A percentile compares a stretch with the other conserved stretches of the same genome.
These are phyloP conservation scores for Flaveria bidentis DNA, from an alignment of 129 eudicot genomes.

Conservation along the genomic window DNA sequence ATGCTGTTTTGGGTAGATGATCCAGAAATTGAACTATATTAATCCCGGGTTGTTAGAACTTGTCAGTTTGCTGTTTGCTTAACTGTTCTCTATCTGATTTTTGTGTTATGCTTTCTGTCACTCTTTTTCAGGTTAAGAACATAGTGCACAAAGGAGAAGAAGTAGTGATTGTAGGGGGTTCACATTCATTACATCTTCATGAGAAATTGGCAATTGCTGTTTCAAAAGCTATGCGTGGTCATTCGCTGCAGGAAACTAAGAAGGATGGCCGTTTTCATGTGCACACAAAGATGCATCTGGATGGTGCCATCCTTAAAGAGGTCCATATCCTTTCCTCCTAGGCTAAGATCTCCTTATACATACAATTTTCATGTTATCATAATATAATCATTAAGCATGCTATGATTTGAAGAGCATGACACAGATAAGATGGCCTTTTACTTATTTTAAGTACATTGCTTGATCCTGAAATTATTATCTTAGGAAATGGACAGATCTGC, in stretches of 20 bases:
- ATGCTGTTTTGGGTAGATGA: background rate
- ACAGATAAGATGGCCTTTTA: background rate
- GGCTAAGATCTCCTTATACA: background rate
- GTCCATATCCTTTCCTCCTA: conserved; percentile 25
- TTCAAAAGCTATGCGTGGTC: conserved; percentile 93
- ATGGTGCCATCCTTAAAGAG: conserved; percentile 98
- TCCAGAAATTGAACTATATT: background rate
- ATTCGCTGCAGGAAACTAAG: conserved; percentile 94
- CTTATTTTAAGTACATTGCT: background rate
- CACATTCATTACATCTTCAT: conserved; percentile 81
- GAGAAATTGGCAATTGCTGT: conserved; percentile 96
- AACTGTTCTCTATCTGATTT: background rate
- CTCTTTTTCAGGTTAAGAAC: conserved; percentile 63
- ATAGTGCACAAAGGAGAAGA: conserved; percentile 90
- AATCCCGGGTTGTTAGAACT: background rate
- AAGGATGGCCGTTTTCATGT: conserved; percentile 98
- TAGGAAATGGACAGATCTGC: conserved; percentile 99
- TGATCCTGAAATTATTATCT: conserved; percentile 17
- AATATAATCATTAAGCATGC: background rate
- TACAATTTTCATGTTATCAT: background rate
- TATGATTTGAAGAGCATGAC: background rate
- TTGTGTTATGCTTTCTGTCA: background rate
- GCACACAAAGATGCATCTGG: conserved; percentile 86
- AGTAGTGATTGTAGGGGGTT: conserved; percentile 90
- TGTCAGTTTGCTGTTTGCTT: background rate